Conservation (phyloP, 148 eudicot genomes). For the Tetragonia tetragonoides region DNA sequence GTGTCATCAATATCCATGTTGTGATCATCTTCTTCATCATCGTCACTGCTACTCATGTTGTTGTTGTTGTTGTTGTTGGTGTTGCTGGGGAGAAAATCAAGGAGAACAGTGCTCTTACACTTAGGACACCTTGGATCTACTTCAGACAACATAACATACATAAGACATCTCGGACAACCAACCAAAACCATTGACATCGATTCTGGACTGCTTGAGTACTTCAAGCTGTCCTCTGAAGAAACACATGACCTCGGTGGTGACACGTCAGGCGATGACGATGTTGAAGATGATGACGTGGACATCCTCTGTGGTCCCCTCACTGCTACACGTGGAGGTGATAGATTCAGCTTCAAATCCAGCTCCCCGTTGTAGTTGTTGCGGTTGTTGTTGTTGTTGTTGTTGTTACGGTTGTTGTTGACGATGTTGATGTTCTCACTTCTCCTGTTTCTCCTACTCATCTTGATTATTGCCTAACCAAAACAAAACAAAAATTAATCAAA, state of each 20-base stretch:
- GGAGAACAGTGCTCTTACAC: conserved; percentile 52
- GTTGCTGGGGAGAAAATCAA: conserved; percentile 34
- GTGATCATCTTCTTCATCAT: no score
- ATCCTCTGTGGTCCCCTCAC: conserved; percentile 6
- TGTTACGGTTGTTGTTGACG: background rate
- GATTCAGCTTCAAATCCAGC: conserved; percentile 41
- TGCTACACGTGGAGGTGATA: conserved; percentile 24
- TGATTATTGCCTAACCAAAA: background rate
- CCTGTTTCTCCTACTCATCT: conserved; percentile 19
- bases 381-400: background rate
- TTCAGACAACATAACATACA: conserved; percentile 53
- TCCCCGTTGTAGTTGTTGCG: conserved; percentile 11
- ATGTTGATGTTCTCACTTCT: conserved; percentile 9
- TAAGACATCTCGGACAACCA: conserved; percentile 45
- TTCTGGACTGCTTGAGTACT: conserved; percentile 47
- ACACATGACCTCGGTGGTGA: conserved; percentile 45
- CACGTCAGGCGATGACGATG: conserved; percentile 17
- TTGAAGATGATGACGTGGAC: conserved; percentile 5
- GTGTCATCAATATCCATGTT: no score
- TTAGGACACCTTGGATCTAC: conserved; percentile 49
- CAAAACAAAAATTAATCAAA: conserved; percentile 9
- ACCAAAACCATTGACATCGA: conserved; percentile 39
- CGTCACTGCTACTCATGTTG: no score
- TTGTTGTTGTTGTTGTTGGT: background rate
- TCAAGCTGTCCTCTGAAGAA: conserved; percentile 42